These are phyloP conservation scores for Auricularia cornea DNA, from an alignment of 768 basidiomycete species.

Conservation along the genomic window DNA sequence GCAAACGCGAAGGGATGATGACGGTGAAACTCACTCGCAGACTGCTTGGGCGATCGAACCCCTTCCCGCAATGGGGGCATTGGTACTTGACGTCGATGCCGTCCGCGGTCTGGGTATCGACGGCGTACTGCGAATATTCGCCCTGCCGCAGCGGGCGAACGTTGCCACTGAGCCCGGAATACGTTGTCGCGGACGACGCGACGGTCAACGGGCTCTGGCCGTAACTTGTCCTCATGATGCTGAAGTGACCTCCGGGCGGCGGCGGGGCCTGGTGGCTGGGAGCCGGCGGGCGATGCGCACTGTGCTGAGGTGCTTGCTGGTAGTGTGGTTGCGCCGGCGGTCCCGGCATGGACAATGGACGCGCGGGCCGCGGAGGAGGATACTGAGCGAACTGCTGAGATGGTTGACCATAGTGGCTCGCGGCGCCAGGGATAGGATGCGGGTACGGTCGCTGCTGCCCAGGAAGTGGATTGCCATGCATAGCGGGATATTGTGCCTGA, in stretches of 20 bases:
- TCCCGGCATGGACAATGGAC: background rate
- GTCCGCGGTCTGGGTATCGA: background rate
- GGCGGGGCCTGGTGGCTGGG: background rate
- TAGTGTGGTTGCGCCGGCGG: background rate
- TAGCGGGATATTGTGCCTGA: background rate
- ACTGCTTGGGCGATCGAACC: constrained; percentile 64
- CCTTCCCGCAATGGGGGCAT: constrained; percentile 44
- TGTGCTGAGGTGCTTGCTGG: background rate
- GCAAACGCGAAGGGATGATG: background rate
- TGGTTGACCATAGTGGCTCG: background rate
- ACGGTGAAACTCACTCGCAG: constrained; percentile 23
- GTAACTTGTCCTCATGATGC: background rate
- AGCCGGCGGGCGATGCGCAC: background rate
- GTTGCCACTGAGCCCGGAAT: background rate
- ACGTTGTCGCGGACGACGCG: background rate
- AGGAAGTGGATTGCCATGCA: background rate
- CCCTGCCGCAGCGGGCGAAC: background rate
- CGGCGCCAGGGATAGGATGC: background rate
- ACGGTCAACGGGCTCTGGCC: background rate
- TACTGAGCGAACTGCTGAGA: background rate
- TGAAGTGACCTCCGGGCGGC: background rate
- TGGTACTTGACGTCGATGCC: constrained; percentile 14
- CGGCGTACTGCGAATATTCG: constrained; percentile 1
- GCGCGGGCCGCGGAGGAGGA: background rate
- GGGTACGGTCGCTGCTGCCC: background rate